phyloP scores from a whole-genome alignment of 2,329 filamentous ascomycete species.

The Aspergillaceae sp. region DNA sequence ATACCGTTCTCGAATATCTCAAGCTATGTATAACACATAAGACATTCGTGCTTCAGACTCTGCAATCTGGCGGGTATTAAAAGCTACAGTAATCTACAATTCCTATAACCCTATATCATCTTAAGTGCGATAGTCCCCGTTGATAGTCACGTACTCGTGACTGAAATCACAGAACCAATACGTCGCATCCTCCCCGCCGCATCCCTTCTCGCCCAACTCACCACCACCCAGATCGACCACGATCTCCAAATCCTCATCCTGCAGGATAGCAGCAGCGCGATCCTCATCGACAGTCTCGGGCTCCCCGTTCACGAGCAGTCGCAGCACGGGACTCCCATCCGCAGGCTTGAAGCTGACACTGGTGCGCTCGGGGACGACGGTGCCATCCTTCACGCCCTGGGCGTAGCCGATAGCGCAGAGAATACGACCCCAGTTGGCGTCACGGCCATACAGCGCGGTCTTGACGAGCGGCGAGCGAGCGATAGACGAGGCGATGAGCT shows the following conservation, averaged over 20 bases:
- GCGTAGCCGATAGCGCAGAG: slow-evolving; percentile 87
- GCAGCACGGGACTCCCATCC: slow-evolving; percentile 49
- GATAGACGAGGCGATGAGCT: slow-evolving; percentile 76
- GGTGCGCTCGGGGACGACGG: slow-evolving; percentile 47
- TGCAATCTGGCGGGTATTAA: background rate
- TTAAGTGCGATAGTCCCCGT: slow-evolving; percentile 57
- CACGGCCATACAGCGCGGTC: slow-evolving; percentile 91
- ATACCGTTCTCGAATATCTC: too few relatives aligned
- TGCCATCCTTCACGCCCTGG: slow-evolving; percentile 37
- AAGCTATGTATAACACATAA: too few relatives aligned
- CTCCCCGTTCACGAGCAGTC: slow-evolving; percentile 53
- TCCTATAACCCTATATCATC: background rate
- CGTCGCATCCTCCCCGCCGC: slow-evolving; percentile 45
- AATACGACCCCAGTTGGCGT: slow-evolving; percentile 98
- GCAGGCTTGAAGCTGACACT: slow-evolving; percentile 54
- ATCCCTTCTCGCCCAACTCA: slow-evolving; percentile 30
- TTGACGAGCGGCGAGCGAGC: slow-evolving; percentile 90
- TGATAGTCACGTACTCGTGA: slow-evolving; percentile 62
- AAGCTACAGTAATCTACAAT: background rate
- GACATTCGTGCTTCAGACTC: background rate
- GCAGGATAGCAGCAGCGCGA: slow-evolving; percentile 51
- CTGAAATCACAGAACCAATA: slow-evolving; percentile 62
- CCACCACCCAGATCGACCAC: slow-evolving; percentile 50
- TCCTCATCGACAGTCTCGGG: slow-evolving; percentile 54
- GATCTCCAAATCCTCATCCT: slow-evolving; percentile 56